Conservation (phyloP, 345 rosid genomes). For the Hibiscus tridactylites region DNA sequence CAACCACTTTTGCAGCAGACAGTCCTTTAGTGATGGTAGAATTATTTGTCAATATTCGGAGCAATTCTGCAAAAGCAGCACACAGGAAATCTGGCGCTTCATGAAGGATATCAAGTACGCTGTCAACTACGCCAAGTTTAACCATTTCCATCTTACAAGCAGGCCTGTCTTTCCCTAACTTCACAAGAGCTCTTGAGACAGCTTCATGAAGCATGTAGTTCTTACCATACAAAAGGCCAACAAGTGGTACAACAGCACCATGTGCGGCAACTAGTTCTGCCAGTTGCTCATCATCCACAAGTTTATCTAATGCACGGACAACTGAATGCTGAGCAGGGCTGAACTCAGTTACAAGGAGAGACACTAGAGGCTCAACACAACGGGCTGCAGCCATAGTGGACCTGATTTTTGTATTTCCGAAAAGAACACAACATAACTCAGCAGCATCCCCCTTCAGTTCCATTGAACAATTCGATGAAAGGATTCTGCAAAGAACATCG, state of each 20-base stretch:
- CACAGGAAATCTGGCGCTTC: constrained; percentile 96
- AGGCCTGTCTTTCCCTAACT: constrained; percentile 97
- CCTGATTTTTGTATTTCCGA: constrained; percentile 83
- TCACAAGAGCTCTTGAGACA: constrained; percentile 86
- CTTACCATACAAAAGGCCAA: constrained; percentile 89
- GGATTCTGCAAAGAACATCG: constrained; percentile 95
- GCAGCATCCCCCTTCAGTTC: constrained; percentile 99
- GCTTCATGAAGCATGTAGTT: constrained; percentile 94
- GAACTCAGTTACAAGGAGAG: constrained; percentile 83
- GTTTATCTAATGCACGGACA: constrained; percentile 88
- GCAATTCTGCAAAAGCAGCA: constrained; percentile 88
- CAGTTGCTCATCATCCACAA: constrained; percentile 94
- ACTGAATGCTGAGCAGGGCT: constrained; percentile 95
- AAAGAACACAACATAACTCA: constrained; percentile 89
- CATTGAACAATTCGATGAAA: constrained; percentile 81
- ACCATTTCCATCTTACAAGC: constrained; percentile 98
- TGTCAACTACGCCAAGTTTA: constrained; percentile 89
- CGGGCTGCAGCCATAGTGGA: constrained; percentile 98
- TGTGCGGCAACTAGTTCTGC: constrained; percentile 99
- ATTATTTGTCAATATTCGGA: constrained; percentile 89
- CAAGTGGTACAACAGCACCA: constrained; percentile 98
- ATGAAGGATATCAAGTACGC: constrained; percentile 79
- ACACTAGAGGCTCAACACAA: constrained; percentile 96
- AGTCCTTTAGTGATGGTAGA: constrained; percentile 92
- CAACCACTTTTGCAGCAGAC: constrained; percentile 92